A percentile compares a stretch with the other conserved stretches of the same genome.
Conservation (phyloP, 1,284 basidiomycete species). For the Ceratobasidium sp. region DNA sequence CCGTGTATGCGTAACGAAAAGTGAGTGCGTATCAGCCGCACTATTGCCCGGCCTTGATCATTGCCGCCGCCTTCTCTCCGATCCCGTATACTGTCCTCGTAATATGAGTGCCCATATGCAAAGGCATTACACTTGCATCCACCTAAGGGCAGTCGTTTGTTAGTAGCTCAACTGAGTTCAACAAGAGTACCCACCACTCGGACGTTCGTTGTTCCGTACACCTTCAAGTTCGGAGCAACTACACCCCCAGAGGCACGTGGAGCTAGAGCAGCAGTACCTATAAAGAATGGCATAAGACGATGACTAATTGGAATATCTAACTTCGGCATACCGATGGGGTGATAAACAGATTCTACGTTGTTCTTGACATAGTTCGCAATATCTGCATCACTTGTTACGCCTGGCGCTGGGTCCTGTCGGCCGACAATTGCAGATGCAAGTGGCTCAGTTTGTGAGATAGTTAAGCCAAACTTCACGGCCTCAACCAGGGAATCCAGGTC, state of each 20-base stretch:
- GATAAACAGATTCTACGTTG: slow-evolving; percentile 49
- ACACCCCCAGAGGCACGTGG: slow-evolving; percentile 58
- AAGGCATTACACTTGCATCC: slow-evolving; percentile 55
- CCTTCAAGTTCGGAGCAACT: slow-evolving; percentile 56
- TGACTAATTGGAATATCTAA: background rate
- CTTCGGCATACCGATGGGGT: slow-evolving; percentile 52
- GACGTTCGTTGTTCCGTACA: slow-evolving; percentile 58
- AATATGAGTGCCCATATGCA: slow-evolving; percentile 58
- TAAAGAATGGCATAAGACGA: background rate
- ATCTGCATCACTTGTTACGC: slow-evolving; percentile 43
- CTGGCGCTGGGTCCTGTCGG: slow-evolving; percentile 44
- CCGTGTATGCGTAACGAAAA: background rate
- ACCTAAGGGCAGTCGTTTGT: slow-evolving; percentile 20
- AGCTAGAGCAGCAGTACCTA: slow-evolving; percentile 55
- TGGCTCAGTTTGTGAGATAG: slow-evolving; percentile 49
- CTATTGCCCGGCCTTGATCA: slow-evolving; percentile 49
- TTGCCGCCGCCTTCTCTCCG: slow-evolving; percentile 55
- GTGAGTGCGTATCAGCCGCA: background rate
- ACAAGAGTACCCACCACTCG: slow-evolving; percentile 44
- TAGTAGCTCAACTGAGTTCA: too few species aligned
- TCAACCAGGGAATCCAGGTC: slow-evolving; percentile 57
- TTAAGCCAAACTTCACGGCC: slow-evolving; percentile 57
- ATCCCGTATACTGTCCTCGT: slow-evolving; percentile 59
- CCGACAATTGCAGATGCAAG: slow-evolving; percentile 43
- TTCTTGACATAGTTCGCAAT: slow-evolving; percentile 43